A percentile compares a stretch with the other conserved stretches of the same genome.
Evolutionary conservation across 2,329 filamentous ascomycete genomes (phyloP).

Genomic region (Coccinonectria pachysandricola): DNA sequence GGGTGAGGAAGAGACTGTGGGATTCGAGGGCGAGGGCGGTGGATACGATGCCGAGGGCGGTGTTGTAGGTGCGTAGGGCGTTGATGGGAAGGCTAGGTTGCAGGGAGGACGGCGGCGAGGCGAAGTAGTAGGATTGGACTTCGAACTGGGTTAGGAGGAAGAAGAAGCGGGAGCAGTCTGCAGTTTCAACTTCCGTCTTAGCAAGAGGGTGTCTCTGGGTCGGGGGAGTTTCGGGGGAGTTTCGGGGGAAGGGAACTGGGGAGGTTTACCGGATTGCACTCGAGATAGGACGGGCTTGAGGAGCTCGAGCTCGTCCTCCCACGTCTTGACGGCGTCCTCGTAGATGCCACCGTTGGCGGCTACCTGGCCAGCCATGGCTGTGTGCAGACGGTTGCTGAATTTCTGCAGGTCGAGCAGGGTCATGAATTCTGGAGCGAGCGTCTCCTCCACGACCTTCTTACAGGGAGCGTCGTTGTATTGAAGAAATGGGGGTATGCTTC

Average conservation of each 20-base stretch:
- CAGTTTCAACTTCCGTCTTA: too few relatives aligned
- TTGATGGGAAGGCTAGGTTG: slow-evolving; percentile 31
- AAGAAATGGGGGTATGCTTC: slow-evolving; percentile 39
- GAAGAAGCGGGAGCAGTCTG: slow-evolving; percentile 39
- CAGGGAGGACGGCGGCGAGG: slow-evolving; percentile 30
- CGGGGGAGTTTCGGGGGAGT: background rate
- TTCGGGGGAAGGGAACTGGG: background rate
- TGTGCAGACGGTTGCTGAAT: slow-evolving; percentile 39
- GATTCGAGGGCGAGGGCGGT: slow-evolving; percentile 33
- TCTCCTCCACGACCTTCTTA: slow-evolving; percentile 26
- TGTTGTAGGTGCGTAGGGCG: slow-evolving; percentile 36
- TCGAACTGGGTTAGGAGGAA: slow-evolving; percentile 40
- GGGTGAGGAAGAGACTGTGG: slow-evolving; percentile 29
- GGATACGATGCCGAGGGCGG: slow-evolving; percentile 35
- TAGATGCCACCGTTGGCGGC: slow-evolving; percentile 37
- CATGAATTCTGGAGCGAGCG: slow-evolving; percentile 34
- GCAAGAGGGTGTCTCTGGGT: too few relatives aligned
- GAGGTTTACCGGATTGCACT: slow-evolving; percentile 33
- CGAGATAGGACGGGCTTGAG: slow-evolving; percentile 35
- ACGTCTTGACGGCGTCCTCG: slow-evolving; percentile 34
- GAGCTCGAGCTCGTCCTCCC: slow-evolving; percentile 43
- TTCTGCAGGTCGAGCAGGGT: slow-evolving; percentile 37
- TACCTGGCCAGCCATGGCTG: slow-evolving; percentile 36
- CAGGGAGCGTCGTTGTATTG: slow-evolving; percentile 38
- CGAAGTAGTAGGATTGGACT: slow-evolving; percentile 43